Evolutionary conservation across 228 moss, liverwort and hornwort species (phyloP).

Genomic region (Sphagnum fallax): DNA sequence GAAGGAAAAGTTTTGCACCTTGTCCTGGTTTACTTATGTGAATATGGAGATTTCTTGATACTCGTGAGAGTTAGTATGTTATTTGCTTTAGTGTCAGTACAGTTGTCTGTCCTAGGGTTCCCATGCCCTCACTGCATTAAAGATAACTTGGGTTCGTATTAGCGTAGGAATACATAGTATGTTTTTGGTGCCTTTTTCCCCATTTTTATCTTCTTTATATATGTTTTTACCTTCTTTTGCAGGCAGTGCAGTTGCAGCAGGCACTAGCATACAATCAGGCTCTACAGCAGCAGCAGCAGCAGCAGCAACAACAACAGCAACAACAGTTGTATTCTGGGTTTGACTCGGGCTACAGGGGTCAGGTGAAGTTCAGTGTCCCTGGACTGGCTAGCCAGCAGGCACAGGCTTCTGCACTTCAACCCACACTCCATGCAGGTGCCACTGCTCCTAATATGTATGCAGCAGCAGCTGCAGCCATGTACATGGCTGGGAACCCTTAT

Average conservation of each 20-base stretch:
- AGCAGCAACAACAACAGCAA: constrained; percentile 14
- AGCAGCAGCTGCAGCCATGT: constrained; percentile 74
- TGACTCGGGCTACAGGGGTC: constrained; percentile 60
- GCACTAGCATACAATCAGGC: constrained; percentile 54
- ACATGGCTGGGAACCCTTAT: constrained; percentile 92
- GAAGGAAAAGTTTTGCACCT: too few species aligned
- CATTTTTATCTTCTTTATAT: too few species aligned
- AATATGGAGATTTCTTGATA: too few species aligned
- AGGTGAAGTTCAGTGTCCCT: constrained; percentile 66
- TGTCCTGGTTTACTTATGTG: too few species aligned
- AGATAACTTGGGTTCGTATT: too few species aligned
- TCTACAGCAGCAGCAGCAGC: constrained; percentile 3
- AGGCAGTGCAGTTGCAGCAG: constrained; percentile 10
- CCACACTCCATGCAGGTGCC: constrained; percentile 52
- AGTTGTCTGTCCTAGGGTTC: too few species aligned
- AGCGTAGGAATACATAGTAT: too few species aligned
- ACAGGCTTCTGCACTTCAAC: constrained; percentile 48
- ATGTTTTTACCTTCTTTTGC: neutral
- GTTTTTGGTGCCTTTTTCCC: too few species aligned
- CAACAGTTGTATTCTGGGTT: constrained; percentile 40
- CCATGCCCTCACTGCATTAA: too few species aligned
- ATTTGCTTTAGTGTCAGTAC: too few species aligned
- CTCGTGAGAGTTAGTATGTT: too few species aligned
- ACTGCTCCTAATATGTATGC: constrained; percentile 75
- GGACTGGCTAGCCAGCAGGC: constrained; percentile 43